Evolutionary conservation across 768 basidiomycete species (phyloP), one percentile per base, ranked within the genome.

Genomic region (Mycena venus): DNA sequence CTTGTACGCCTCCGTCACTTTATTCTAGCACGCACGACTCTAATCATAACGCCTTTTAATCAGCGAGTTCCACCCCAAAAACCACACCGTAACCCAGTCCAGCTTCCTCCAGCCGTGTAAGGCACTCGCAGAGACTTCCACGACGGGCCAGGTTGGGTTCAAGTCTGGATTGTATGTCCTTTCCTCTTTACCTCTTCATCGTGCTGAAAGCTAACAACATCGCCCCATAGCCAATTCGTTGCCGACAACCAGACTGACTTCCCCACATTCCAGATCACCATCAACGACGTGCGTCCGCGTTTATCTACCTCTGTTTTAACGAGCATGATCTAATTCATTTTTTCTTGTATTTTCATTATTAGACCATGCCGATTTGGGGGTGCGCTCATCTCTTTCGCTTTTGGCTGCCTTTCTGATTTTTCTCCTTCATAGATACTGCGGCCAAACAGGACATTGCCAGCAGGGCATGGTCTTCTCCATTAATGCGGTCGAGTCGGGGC

Each of bases 391-490:
- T n/a, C n/a, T n/a, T n/a, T n/a, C n/a, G n/a, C n/a, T n/a, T n/a
- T n/a, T n/a, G n/a, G n/a, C n/a, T n/a, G n/a, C n/a, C n/a, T n/a
- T n/a, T n/a, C n/a, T n/a, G n/a, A 47, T 4, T 47, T 21, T 8
- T 49, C 49, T 51, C 40, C 11, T 11, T 47, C 32, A n/a, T 44
- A 78, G 77, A 78, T 88, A 83, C 81, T 88, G 88, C 75, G 80
- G 78, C 14, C 87, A 88, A 72, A 36, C 69, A 11, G 80, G 78
- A 11, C 75, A 90, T 80, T 89, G 89, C 79, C 17, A 31, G 17
- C 11, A 27, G 8, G 62, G 88, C 64, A 90, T 89, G 89, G 88
- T 89, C 69, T 88, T 88, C 79, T 77, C 86, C 17, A 83, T 82
- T 65, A 90, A 88, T 79, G 84, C 87, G 10, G 79, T 81, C 25